These are phyloP conservation scores for Solanum ossicruentum DNA, from an alignment of 257 asterid genomes.

Conservation along the genomic window DNA sequence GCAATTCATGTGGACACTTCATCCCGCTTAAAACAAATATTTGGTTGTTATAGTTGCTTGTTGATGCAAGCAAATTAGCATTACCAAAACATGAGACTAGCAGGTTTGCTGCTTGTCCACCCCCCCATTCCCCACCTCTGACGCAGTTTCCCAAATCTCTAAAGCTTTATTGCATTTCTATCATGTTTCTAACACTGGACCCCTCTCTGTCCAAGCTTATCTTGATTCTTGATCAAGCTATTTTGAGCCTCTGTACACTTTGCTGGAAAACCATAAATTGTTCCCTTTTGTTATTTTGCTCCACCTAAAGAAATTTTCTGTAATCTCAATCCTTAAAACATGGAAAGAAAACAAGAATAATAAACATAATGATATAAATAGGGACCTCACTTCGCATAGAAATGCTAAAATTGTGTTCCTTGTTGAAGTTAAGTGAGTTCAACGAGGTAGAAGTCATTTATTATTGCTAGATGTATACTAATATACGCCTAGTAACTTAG, in stretches of 20 bases:
- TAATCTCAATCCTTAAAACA: not conserved
- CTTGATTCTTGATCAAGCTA: not conserved
- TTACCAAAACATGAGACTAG: not conserved
- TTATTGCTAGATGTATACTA: not conserved
- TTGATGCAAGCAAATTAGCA: slow-evolving; percentile 52
- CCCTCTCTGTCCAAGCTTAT: not conserved
- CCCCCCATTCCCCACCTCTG: not conserved
- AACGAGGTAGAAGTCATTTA: not conserved
- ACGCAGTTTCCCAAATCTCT: not conserved
- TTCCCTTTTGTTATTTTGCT: not conserved
- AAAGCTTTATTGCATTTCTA: not conserved
- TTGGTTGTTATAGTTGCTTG: slow-evolving; percentile 55
- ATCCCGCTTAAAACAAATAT: slow-evolving; percentile 51
- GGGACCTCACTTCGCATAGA: not conserved
- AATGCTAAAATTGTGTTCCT: not conserved
- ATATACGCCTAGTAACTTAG: not conserved
- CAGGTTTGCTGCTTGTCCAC: not conserved
- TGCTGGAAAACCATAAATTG: not conserved
- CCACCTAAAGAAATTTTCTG: not conserved
- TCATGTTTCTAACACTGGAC: not conserved
- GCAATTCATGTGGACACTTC: slow-evolving; percentile 44
- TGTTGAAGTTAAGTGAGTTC: not conserved
- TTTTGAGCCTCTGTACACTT: not conserved
- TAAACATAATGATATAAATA: not conserved
- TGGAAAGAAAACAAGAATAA: not conserved